A percentile compares a stretch with the other conserved stretches of the same genome.
Conservation (phyloP, 2,329 filamentous ascomycete genomes). For the Beauveria brongniartii region DNA sequence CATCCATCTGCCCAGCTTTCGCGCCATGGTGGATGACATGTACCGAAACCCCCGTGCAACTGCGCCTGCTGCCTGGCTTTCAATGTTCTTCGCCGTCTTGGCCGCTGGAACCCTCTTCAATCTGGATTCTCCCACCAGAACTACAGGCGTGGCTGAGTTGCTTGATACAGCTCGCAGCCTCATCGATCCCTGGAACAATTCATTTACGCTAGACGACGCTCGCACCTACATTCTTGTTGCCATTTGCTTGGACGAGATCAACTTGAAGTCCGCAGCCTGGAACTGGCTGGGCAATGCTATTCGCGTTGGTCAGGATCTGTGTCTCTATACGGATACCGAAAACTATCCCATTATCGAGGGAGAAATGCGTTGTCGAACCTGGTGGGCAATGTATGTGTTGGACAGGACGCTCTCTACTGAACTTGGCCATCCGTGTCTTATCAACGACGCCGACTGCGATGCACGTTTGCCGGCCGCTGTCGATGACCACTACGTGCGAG, state of each 20-base stretch:
- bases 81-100: constrained; percentile 74
- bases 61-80: constrained; percentile 61
- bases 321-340: constrained; percentile 67
- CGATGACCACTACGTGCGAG: constrained; percentile 69
- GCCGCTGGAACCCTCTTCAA: constrained; percentile 75
- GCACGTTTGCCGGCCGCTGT: constrained; percentile 69
- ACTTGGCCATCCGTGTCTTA: constrained; percentile 69
- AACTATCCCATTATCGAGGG: constrained; percentile 67
- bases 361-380: constrained; percentile 80
- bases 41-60: constrained; percentile 59
- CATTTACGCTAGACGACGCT: constrained; percentile 67
- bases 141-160: constrained; percentile 50
- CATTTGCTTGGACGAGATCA: constrained; percentile 77
- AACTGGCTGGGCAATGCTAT: constrained; percentile 77
- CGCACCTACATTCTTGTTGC: constrained; percentile 65
- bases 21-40: constrained; percentile 65
- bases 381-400: constrained; percentile 90
- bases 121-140: constrained; percentile 41
- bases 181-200: constrained; percentile 75
- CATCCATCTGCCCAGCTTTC: constrained; percentile 80
- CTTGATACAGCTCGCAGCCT: constrained; percentile 62
- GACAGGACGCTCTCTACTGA: constrained; percentile 78
- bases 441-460: constrained; percentile 84
- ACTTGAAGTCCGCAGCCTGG: constrained; percentile 78
- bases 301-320: constrained; percentile 73